Evolutionary conservation across 257 asterid species (phyloP), one percentile per base, ranked within the genome.

Genomic region (Salvia hispanica): DNA sequence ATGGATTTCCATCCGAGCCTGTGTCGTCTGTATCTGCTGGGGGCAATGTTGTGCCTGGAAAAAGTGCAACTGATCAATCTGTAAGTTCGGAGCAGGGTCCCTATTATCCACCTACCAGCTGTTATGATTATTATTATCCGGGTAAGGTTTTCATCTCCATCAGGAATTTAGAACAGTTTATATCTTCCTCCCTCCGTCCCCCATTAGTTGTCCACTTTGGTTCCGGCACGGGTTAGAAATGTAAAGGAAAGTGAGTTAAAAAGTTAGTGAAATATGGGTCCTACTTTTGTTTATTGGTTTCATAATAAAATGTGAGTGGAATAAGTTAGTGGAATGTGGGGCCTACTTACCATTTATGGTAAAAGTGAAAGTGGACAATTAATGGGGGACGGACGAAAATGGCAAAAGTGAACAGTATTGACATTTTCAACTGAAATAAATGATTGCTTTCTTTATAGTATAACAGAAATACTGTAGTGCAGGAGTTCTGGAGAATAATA

Each of bases 101-200:
- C 62, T 74, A 76, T 73, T 83, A 84, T 75, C 82, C 86, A 12
- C 84, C 89, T 37, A 74, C 82, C 62, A 76, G 79, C 84, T 78
- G 80, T 75, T 86, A 81, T 72, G 80, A 82, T 59, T 85, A 86
- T 77, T 84, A 80, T 74, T 82, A 85, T 67, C 81, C 89, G 72
- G 95, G 97, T 86, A 57, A 63, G 83, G 57, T 46, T 47, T 63
- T 73, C 6, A 12, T 60, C 59, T 55, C 51, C 66, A 28, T 76
- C 65, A 68, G 11, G 34, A 14, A 9, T 55, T 40, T 9, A 60
- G 12, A n/a, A 46, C 28, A 14, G 9, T 21, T 51, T 7, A 16
- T 21, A 55, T 42, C 16, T 25, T n/a, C n/a, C n/a, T n/a, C n/a
- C n/a, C n/a, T n/a, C n/a, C n/a, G n/a, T n/a, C n/a, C n/a, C n/a